phyloP scores from a whole-genome alignment of 164 flowering plant genomes.

The Chimonanthus praecox region DNA sequence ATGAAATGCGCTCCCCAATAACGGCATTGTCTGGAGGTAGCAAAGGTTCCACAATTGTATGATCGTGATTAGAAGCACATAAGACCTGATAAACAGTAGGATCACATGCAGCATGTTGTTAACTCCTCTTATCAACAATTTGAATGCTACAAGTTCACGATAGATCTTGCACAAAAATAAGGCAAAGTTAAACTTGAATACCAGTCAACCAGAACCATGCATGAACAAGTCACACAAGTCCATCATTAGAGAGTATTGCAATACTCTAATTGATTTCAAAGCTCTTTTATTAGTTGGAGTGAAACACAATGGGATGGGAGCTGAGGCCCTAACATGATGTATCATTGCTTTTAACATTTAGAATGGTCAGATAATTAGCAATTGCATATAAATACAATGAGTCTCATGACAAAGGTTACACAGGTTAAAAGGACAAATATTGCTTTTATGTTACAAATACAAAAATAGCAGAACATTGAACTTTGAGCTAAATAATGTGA shows the following conservation, averaged over 20 bases:
- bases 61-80: conserved; percentile 94
- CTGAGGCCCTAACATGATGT: not conserved
- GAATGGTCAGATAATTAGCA: not conserved
- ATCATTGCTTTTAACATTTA: not conserved
- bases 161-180: not conserved
- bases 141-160: not conserved
- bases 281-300: not conserved
- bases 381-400: not conserved
- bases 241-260: not conserved
- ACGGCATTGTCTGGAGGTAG: conserved; percentile 80
- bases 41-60: conserved; percentile 79
- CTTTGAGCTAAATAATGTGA: not conserved
- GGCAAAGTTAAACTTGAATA: not conserved
- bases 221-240: not conserved
- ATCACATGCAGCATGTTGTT: not conserved
- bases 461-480: too few relatives aligned
- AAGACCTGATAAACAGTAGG: conserved; percentile 53
- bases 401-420: not conserved
- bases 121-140: not conserved
- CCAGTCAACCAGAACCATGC: not conserved
- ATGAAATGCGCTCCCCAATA: conserved; percentile 69
- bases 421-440: not conserved
- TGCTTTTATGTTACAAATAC: not conserved
- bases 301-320: not conserved
- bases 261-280: too few relatives aligned